Evolutionary conservation across 2,329 filamentous ascomycete species (phyloP), one percentile per base, ranked within the genome.

Genomic region (Canariomyces notabilis): DNA sequence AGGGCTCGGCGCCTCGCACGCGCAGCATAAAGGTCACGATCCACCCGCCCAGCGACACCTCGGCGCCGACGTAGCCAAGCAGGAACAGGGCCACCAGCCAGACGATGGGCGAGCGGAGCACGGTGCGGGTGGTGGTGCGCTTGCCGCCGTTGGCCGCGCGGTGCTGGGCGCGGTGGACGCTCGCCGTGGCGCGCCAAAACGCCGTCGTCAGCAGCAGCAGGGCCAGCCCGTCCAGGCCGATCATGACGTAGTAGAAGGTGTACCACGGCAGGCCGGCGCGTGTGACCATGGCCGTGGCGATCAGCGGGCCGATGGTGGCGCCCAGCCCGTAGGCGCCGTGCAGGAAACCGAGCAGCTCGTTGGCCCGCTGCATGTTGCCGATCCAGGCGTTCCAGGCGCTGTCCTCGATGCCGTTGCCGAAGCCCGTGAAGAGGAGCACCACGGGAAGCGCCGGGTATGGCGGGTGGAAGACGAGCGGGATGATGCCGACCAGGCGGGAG

Each of bases 11-110:
- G 31, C 83, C 64, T 12, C 89, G 78, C 19, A 89, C 82, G 16
- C 77, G 72, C n/a, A 90, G 80, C 87, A 95, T 94, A 62, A 95
- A 94, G 1, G 83, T 83, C 39, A 88, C 83, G 52, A 94, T 82
- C 86, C 86, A 90, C 12, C 86, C 66, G 29, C 85, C 46, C 23
- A 66, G 50, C 22, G 60, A 60, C 49, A 89, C 84, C 65, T 95
- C 89, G 5, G 79, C 75, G 4, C 89, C 89, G 1, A 91, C 83
- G 58, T 94, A 94, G 7, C 80, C 79, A 4, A 94, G 74, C 12
- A 94, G 68, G 61, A 94, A 94, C 2, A 85, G 50, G 2, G 87
- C 76, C 35, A 80, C 72, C n/a, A 88, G 69, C 85, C 86, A 90
- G 3, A 84, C 84, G 3, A 86, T 72, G 45, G 70, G 73, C 40